phyloP scores from a whole-genome alignment of 2,329 filamentous ascomycete genomes.

The Aspergillus piperis region DNA sequence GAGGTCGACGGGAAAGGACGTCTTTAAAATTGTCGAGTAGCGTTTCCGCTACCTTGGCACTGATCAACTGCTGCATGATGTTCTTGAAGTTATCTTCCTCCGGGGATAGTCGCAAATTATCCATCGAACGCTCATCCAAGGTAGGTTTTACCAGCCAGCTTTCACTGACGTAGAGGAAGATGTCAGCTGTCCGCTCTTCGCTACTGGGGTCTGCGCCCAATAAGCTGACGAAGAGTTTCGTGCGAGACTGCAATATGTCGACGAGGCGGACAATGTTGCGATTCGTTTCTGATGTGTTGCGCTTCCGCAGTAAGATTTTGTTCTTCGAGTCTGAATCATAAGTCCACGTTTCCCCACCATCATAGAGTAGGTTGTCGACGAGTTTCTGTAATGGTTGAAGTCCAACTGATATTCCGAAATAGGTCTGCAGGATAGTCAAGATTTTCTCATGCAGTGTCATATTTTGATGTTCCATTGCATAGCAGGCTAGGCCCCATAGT shows the following conservation, averaged over 20 bases:
- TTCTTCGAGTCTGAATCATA: conserved; percentile 29
- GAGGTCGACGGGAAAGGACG: conserved; percentile 42
- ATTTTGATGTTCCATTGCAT: conserved; percentile 34
- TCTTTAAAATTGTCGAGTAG: conserved; percentile 47
- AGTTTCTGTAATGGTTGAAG: conserved; percentile 40
- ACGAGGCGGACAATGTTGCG: conserved; percentile 37
- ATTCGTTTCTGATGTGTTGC: conserved; percentile 17
- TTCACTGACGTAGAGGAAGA: conserved; percentile 46
- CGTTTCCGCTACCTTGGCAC: conserved; percentile 45
- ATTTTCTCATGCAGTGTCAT: conserved; percentile 30
- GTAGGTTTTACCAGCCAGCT: conserved; percentile 41
- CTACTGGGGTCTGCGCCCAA: conserved; percentile 42
- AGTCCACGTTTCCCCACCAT: conserved; percentile 42
- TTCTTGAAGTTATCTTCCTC: conserved; percentile 27
- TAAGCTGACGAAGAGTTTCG: conserved; percentile 40
- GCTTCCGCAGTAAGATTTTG: conserved; percentile 31
- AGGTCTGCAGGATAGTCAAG: conserved; percentile 39
- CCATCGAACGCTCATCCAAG: background rate
- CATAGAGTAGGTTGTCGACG: conserved; percentile 44
- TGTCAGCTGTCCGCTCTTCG: conserved; percentile 43
- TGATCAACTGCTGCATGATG: conserved; percentile 40
- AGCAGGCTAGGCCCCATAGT: conserved; percentile 45
- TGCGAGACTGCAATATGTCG: conserved; percentile 38
- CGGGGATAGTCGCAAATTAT: conserved; percentile 17
- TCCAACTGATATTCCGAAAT: conserved; percentile 44